Percentiles rank a stretch among this genome's conserved stretches.
These are phyloP conservation scores for Gracilaria caudata DNA, from an alignment of 23 red algal species.

Conservation along the genomic window DNA sequence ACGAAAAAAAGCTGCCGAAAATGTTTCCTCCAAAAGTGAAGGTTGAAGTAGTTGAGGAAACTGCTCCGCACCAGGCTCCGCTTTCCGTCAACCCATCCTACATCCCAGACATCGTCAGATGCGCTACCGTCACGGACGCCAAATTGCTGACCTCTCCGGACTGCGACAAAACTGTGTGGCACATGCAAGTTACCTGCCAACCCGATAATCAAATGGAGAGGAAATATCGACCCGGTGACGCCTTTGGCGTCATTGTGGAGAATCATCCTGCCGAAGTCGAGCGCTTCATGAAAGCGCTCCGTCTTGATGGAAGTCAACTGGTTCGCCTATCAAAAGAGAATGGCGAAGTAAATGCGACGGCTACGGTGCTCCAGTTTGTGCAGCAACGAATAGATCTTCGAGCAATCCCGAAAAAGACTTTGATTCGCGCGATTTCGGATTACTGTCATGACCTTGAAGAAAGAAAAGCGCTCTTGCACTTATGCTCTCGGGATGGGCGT, in stretches of 20 bases:
- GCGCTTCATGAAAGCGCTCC: constrained; percentile 55
- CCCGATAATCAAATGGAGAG: constrained; percentile 4
- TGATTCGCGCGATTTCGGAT: constrained; percentile 34
- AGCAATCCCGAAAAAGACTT: constrained; percentile 30
- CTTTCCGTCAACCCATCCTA: constrained; percentile 36
- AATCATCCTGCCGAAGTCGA: constrained; percentile 81
- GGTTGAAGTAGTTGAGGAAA: constrained; percentile 1
- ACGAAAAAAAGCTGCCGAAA: constrained; percentile 40
- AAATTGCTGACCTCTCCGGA: constrained; percentile 50
- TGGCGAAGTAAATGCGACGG: constrained; percentile 12
- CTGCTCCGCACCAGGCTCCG: not conserved
- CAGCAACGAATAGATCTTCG: constrained; percentile 60
- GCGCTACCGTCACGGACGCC: constrained; percentile 28
- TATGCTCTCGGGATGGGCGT: constrained; percentile 45
- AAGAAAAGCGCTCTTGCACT: constrained; percentile 32
- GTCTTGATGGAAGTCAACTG: constrained; percentile 38
- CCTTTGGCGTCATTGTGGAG: constrained; percentile 85
- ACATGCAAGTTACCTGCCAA: constrained; percentile 61
- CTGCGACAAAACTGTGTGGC: constrained; percentile 65
- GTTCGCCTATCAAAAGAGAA: constrained; percentile 27
- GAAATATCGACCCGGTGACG: constrained; percentile 80
- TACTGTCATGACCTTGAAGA: constrained; percentile 46
- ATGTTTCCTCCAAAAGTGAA: constrained; percentile 40
- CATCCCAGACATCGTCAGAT: constrained; percentile 28
- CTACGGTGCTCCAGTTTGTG: constrained; percentile 32